phyloP scores from a whole-genome alignment of 345 rosid species.

The Melaleuca quinquenervia region DNA sequence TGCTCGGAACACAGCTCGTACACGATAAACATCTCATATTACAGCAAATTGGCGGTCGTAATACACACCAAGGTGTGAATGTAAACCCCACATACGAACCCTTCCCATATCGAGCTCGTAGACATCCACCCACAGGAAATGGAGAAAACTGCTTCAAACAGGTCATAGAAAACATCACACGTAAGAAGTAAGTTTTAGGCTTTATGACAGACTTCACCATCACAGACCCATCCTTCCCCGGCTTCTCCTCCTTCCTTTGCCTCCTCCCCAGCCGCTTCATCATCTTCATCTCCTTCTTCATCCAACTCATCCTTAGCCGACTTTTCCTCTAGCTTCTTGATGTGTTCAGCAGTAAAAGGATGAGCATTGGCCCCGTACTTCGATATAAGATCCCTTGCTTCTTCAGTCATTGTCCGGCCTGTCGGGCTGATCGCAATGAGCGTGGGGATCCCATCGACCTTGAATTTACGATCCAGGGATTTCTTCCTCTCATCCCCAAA shows the following conservation, averaged over 20 bases:
- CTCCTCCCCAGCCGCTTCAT: background rate
- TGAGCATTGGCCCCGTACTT: conserved; percentile 25
- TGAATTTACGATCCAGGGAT: conserved; percentile 17
- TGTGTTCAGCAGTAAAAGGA: conserved; percentile 21
- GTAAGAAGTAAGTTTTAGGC: background rate
- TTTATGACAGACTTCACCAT: background rate
- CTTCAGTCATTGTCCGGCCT: conserved; percentile 19
- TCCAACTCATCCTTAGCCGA: conserved; percentile 1
- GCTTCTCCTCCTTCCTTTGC: background rate
- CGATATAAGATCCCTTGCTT: conserved; percentile 10
- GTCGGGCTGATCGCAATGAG: conserved; percentile 25
- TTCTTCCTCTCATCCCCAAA: conserved; percentile 23
- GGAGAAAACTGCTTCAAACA: background rate
- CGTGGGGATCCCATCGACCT: conserved; percentile 19
- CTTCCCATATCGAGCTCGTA: background rate
- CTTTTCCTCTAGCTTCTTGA: conserved; percentile 12
- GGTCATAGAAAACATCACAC: conserved; percentile 10
- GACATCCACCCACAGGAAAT: background rate
- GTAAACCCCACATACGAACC: background rate
- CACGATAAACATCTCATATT: background rate
- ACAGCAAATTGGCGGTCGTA: background rate
- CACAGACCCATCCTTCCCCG: conserved; percentile 42
- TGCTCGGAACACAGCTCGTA: background rate
- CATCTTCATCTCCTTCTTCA: background rate
- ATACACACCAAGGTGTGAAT: background rate